Percentiles rank a stretch among this genome's conserved stretches.
Evolutionary conservation across 169 alveolate genomes (phyloP).

Genomic region (Cryptosporidium parvum): DNA sequence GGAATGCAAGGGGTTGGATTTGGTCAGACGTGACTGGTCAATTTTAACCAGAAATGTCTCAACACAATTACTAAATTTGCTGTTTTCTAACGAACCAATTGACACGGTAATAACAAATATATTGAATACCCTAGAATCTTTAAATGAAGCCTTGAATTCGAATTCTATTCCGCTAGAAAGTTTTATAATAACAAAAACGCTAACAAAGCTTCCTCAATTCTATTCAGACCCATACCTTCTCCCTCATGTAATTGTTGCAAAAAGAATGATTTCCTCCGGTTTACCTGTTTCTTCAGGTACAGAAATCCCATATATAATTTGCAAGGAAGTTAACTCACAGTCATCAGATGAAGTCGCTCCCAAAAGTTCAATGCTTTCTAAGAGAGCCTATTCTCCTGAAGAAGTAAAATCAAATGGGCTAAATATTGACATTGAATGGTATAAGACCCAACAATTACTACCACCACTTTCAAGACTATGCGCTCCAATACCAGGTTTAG

Average conservation of each 20-base stretch:
- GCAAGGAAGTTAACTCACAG: constrained; percentile 81
- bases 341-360: constrained; percentile 27
- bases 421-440: constrained; percentile 89
- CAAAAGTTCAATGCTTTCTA: constrained; percentile 78
- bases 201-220: constrained; percentile 93
- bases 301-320: constrained; percentile 93
- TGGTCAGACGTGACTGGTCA: constrained; percentile 99
- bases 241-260: constrained; percentile 96
- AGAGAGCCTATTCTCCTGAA: constrained; percentile 90
- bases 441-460: constrained; percentile 91
- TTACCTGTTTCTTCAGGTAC: constrained; percentile 87
- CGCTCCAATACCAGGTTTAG: constrained; percentile 91
- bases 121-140: constrained; percentile 20
- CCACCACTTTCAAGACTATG: constrained; percentile 92
- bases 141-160: constrained; percentile 64
- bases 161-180: constrained; percentile 86
- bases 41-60: constrained; percentile 88
- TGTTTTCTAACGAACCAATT: constrained; percentile 56
- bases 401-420: constrained; percentile 87
- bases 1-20: constrained; percentile 98
- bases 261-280: constrained; percentile 88
- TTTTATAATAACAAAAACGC: constrained; percentile 92
- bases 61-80: constrained; percentile 8
- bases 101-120: constrained; percentile 24
- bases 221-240: constrained; percentile 89